Conservation (phyloP, 805 yeast species). For the Myxozyma kluyveri region DNA sequence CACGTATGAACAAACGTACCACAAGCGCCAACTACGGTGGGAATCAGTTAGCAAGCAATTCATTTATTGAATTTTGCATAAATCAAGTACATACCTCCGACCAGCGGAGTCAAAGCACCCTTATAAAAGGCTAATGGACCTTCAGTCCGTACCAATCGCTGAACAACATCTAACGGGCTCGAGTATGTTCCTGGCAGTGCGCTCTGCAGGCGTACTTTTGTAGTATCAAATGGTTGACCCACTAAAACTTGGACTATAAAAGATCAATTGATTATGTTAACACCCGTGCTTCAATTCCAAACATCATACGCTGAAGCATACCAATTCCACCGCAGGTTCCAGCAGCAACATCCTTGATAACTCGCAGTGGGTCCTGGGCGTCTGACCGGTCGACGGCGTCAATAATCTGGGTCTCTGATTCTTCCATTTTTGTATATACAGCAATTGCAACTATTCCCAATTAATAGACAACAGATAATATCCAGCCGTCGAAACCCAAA, state of each 20-base stretch:
- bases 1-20: conserved; percentile 37
- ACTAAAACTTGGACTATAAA: conserved; percentile 84
- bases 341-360: conserved; percentile 74
- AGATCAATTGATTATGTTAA: no score
- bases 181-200: conserved; percentile 72
- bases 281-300: no score
- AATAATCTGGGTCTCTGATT: conserved; percentile 24
- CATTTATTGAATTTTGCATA: conserved; percentile 34
- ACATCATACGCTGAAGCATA: conserved; percentile 9
- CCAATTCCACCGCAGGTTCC: conserved; percentile 91
- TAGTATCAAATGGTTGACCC: conserved; percentile 57
- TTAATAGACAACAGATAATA: no score
- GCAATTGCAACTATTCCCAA: no score
- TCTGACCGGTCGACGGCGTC: conserved; percentile 27
- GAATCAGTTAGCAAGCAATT: conserved; percentile 46
- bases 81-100: conserved; percentile 54
- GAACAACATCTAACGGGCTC: conserved; percentile 76
- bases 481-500: no score
- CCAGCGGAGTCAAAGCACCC: conserved; percentile 88
- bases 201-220: conserved; percentile 64
- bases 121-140: conserved; percentile 86
- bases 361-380: conserved; percentile 37
- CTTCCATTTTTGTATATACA: conserved; percentile 21
- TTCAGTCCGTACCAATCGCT: conserved; percentile 68
- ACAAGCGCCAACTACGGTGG: conserved; percentile 76